Base-by-base conservation (phyloP, 441 rosid genomes). In the Arabidopsis lyrata region DNA sequence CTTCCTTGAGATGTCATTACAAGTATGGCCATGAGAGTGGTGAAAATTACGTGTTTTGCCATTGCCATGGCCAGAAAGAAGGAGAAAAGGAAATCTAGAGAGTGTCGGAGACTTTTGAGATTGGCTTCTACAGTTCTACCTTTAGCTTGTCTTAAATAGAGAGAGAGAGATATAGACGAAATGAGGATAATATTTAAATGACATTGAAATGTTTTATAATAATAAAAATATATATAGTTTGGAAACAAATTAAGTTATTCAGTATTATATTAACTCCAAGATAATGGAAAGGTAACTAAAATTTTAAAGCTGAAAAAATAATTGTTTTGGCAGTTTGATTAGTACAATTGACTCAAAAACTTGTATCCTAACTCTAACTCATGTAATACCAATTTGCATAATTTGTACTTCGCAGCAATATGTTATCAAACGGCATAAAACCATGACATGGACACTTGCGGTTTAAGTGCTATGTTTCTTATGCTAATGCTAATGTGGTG, bases 61-160 rank as follows among this genome's bases (percentile, higher is more conserved):
- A 84, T 84, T 41, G 34, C 63, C 80, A 75, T 63, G 78, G 35
- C 64, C 39, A 42, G 67, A 38, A 38, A 31, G 76, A 58, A 49
- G 49, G 39, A 58, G 50, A 13, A 31, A 65, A 45, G 39, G 14
- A 20, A 57, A 22, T 3, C 10, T 13, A 60, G 48, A 66, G 63
- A 31, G 55, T 42, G 69, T 60, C 44, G 61, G 68, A 59, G 55
- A 57, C 68, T 68, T 66, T 77, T 63, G 59, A 61, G 65, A 74
- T 78, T 55, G 50, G 73, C 54, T 71, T 53, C 80, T 52, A 62
- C 68, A 75, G 59, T 60, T 32, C 77, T 14, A 20, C 32, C 76
- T 60, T 60, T 41, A 63, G 42, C 57, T 24, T 65, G 78, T 79
- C 81, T 76, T 90, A 86, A 85, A 90, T 86, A 85, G 77, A 57